Evolutionary conservation across 106 monocot genomes (phyloP).

Genomic region (Agapanthus africanus): DNA sequence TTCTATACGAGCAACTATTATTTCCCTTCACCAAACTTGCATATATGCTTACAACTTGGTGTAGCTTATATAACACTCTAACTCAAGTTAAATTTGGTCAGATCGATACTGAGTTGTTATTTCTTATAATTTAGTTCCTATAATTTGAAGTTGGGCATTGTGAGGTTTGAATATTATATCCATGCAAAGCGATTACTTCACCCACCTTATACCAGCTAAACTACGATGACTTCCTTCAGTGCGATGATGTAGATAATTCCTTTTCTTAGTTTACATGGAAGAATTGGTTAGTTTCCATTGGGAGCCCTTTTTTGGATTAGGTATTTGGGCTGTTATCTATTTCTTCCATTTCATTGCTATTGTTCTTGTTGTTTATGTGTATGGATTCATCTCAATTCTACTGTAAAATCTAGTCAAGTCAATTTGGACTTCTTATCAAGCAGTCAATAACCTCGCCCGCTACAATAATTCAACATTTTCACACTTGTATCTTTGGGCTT

Average conservation of each 20-base stretch:
- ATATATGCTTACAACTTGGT: background rate
- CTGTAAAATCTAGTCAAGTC: background rate
- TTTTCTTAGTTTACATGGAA: no score
- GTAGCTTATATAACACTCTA: background rate
- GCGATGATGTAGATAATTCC: no score
- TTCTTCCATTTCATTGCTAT: no score
- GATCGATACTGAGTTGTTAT: background rate
- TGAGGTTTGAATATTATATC: background rate
- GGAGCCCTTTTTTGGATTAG: no score
- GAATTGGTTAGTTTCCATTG: no score
- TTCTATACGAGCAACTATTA: background rate
- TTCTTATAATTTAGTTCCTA: background rate
- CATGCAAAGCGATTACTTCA: background rate
- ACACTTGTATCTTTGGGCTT: background rate
- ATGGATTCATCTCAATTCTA: no score
- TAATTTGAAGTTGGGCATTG: no score
- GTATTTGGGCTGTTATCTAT: no score
- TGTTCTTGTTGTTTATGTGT: no score
- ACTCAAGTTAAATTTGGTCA: background rate
- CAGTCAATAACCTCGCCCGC: background rate
- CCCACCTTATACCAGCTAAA: background rate
- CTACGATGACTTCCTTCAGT: no score
- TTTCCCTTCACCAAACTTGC: background rate
- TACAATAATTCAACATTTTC: background rate
- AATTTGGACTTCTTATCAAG: background rate